Conservation (phyloP, 2,329 filamentous ascomycete genomes). For the Ascochyta pisi region DNA sequence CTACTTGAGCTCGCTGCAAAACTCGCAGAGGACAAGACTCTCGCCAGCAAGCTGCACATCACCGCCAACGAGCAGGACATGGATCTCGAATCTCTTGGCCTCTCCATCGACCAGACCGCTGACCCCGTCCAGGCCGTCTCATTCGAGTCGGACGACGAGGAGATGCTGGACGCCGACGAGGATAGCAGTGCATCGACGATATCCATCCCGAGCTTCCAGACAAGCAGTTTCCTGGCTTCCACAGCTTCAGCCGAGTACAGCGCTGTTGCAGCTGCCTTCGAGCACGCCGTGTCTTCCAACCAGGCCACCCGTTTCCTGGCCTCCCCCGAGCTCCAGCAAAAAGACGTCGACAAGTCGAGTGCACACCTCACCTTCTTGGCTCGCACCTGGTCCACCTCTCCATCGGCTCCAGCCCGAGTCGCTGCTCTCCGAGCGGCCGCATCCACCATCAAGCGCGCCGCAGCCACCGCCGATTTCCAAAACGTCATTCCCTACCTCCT, state of each 20-base stretch:
- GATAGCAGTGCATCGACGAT: constrained; percentile 31
- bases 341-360: constrained; percentile 64
- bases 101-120: constrained; percentile 41
- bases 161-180: constrained; percentile 60
- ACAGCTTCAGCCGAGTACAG: constrained; percentile 34
- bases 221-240: constrained; percentile 37
- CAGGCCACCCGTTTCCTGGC: constrained; percentile 57
- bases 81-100: constrained; percentile 69
- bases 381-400: constrained; percentile 74
- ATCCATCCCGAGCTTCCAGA: constrained; percentile 33
- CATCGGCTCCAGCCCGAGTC: constrained; percentile 71
- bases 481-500: constrained; percentile 82
- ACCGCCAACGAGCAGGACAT: constrained; percentile 71
- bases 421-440: constrained; percentile 69
- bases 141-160: constrained; percentile 55
- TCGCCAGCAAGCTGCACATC: constrained; percentile 68
- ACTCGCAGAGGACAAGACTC: constrained; percentile 36
- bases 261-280: constrained; percentile 38
- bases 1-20: constrained; percentile 42
- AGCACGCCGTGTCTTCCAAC: constrained; percentile 34
- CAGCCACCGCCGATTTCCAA: constrained; percentile 71
- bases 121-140: constrained; percentile 20
- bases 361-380: constrained; percentile 79
- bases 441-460: constrained; percentile 35
- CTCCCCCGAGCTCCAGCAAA: constrained; percentile 61